phyloP scores from a whole-genome alignment of 2,329 filamentous ascomycete genomes.

The Decorospora gaudefroyi region DNA sequence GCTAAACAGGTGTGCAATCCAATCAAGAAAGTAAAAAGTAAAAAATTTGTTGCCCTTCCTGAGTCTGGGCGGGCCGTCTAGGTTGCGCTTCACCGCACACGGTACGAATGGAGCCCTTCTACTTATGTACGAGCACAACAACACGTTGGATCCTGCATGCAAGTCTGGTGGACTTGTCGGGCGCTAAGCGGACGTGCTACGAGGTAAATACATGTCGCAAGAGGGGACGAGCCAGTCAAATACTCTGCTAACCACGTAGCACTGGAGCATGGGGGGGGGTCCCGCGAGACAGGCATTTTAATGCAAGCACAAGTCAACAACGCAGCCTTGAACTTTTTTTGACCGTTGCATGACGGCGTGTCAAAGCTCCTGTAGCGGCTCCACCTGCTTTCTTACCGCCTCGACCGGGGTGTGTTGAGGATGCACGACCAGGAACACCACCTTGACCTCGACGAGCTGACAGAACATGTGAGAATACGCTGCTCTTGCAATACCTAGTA shows the following conservation, averaged over 20 bases:
- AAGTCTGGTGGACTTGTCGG: conserved; percentile 14
- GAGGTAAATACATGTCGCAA: conserved; percentile 7
- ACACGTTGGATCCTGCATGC: conserved; percentile 16
- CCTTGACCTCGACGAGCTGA: too few species aligned
- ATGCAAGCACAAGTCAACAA: conserved; percentile 15
- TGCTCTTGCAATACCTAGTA: too few species aligned
- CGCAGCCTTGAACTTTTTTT: not conserved
- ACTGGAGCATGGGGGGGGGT: conserved; percentile 6
- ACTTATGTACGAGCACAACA: conserved; percentile 19
- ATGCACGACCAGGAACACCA: not conserved
- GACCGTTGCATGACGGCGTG: conserved; percentile 5
- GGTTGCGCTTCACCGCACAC: conserved; percentile 17
- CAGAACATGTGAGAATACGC: too few species aligned
- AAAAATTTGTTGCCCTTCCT: conserved; percentile 20
- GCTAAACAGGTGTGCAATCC: conserved; percentile 11
- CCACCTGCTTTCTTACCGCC: conserved; percentile 20
- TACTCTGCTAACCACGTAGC: conserved; percentile 8
- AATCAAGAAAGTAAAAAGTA: conserved; percentile 9
- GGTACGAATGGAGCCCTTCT: conserved; percentile 19
- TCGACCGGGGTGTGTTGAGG: conserved; percentile 7
- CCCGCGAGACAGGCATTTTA: conserved; percentile 12
- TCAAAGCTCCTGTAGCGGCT: conserved; percentile 10
- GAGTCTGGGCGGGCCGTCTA: conserved; percentile 19
- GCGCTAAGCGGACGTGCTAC: conserved; percentile 14
- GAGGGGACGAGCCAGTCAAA: conserved; percentile 16